Percentiles rank a stretch among this genome's conserved stretches.
These are phyloP conservation scores for Haematococcus sp. DNA, from an alignment of 139 green algal genomes.

Conservation along the genomic window DNA sequence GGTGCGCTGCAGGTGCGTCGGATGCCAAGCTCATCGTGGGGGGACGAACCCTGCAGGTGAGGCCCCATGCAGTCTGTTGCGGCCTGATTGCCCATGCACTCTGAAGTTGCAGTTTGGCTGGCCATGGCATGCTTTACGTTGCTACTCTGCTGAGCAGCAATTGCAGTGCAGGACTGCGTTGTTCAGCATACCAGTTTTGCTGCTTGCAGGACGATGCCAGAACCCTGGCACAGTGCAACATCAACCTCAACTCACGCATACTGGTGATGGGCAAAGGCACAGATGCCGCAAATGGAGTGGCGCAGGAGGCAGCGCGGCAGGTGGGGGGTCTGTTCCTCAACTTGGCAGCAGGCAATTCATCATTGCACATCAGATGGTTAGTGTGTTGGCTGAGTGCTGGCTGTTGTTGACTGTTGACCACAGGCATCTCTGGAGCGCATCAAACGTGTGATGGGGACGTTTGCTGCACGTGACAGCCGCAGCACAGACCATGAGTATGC, in stretches of 20 bases:
- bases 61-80: too few relatives aligned
- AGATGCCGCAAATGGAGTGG: conserved; percentile 2
- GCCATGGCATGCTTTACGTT: too few relatives aligned
- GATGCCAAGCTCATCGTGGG: conserved; percentile 45
- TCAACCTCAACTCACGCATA: conserved; percentile 25
- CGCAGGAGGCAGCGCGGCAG: conserved; percentile 4
- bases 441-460: conserved; percentile 27
- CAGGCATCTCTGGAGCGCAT: conserved; percentile 36
- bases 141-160: too few relatives aligned
- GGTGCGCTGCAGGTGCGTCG: background rate
- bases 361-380: too few relatives aligned
- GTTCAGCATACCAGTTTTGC: too few relatives aligned
- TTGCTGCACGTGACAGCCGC: conserved; percentile 27
- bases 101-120: too few relatives aligned
- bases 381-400: too few relatives aligned
- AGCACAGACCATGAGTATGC: conserved; percentile 20
- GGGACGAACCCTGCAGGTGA: conserved; percentile 43
- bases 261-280: conserved; percentile 41
- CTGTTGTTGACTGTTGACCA: too few relatives aligned
- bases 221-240: conserved; percentile 23
- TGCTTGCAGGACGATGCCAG: conserved; percentile 35
- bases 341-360: too few relatives aligned
- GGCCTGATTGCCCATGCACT: too few relatives aligned
- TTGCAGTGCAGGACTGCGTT: too few relatives aligned
- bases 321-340: background rate